Evolutionary conservation across 1,284 basidiomycete genomes (phyloP).

Genomic region (Laetiporus sulphureus): DNA sequence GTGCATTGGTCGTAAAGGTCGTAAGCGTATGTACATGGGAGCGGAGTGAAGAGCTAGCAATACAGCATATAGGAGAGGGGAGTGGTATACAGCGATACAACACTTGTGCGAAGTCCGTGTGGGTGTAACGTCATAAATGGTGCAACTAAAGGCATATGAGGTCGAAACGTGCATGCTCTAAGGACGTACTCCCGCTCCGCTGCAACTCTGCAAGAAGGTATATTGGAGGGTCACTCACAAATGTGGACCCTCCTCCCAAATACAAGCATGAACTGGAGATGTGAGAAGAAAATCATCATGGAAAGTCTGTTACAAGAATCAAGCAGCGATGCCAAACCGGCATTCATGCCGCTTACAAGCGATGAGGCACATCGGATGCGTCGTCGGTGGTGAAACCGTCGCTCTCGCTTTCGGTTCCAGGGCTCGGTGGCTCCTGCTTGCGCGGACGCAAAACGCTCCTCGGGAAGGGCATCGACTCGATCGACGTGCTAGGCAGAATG

Average conservation of each 20-base stretch:
- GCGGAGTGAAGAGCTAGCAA: slow-evolving; percentile 29
- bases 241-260: slow-evolving; percentile 9
- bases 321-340: not conserved
- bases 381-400: slow-evolving; percentile 50
- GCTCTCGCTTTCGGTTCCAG: slow-evolving; percentile 55
- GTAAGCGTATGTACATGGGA: slow-evolving; percentile 20
- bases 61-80: slow-evolving; percentile 27
- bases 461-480: slow-evolving; percentile 35
- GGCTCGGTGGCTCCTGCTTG: slow-evolving; percentile 47
- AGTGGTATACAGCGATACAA: slow-evolving; percentile 26
- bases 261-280: too few species aligned
- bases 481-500: slow-evolving; percentile 60
- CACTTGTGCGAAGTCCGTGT: slow-evolving; percentile 17
- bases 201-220: slow-evolving; percentile 9
- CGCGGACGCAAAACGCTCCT: slow-evolving; percentile 39
- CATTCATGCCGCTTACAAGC: slow-evolving; percentile 4
- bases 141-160: slow-evolving; percentile 13
- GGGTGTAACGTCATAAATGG: too few species aligned
- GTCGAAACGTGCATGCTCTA: slow-evolving; percentile 5
- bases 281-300: slow-evolving; percentile 14
- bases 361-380: slow-evolving; percentile 18
- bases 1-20: slow-evolving; percentile 13
- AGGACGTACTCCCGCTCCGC: not conserved
- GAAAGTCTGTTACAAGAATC: slow-evolving; percentile 9
- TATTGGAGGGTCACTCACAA: slow-evolving; percentile 13